These are phyloP conservation scores for Aspergillus sparsus DNA, from an alignment of 495 filamentous ascomycete species.

Conservation along the genomic window DNA sequence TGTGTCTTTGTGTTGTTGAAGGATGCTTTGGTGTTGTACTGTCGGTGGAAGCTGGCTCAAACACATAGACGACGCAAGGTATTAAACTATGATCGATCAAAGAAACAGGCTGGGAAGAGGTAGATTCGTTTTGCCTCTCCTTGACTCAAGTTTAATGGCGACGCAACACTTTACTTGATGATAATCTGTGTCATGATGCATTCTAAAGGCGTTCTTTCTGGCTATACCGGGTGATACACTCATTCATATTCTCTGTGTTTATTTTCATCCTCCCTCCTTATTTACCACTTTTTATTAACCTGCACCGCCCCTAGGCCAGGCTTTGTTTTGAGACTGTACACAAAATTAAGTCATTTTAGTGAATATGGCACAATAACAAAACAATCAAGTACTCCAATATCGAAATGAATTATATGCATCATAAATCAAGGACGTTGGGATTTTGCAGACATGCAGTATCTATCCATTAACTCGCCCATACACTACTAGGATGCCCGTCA, in stretches of 20 bases:
- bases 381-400: too few species aligned
- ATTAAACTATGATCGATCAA: constrained; percentile 59
- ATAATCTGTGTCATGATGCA: constrained; percentile 24
- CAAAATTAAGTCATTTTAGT: too few species aligned
- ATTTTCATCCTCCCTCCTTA: neutral
- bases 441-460: too few species aligned
- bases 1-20: constrained; percentile 77
- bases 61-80: constrained; percentile 66
- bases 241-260: neutral
- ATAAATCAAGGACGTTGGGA: too few species aligned
- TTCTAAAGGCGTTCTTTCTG: constrained; percentile 21
- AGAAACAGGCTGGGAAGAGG: constrained; percentile 33
- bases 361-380: too few species aligned
- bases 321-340: too few species aligned
- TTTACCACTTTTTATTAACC: neutral
- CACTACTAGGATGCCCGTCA: too few species aligned
- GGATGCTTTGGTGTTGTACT: constrained; percentile 73
- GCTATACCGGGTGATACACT: constrained; percentile 12
- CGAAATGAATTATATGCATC: too few species aligned
- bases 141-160: neutral
- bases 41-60: constrained; percentile 70
- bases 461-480: too few species aligned
- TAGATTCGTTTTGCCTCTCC: constrained; percentile 10
- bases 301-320: neutral
- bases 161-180: neutral